Base-by-base conservation (phyloP, 1,139 yeast species). In the Debaryomycetaceae sp. region DNA sequence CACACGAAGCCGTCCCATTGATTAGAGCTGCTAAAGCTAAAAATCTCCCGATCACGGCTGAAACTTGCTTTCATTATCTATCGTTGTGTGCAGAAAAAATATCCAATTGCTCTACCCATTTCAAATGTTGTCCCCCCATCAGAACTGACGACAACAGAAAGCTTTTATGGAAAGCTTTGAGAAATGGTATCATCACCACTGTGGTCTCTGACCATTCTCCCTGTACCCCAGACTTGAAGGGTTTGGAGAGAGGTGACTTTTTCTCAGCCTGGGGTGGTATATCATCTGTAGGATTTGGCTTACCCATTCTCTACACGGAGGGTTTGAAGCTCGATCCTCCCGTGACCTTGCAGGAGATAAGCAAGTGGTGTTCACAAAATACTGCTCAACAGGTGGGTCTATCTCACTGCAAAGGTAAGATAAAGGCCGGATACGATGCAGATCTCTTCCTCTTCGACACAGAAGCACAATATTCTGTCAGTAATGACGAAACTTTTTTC, bases 251-350 rank as follows among this genome's bases (percentile, higher is more conserved):
- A 46, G 97, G 97, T 41, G 96, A 91, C 60, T 91, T 90, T 62
- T 82, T 89, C 62, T 79, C 82, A 40, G 96, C 97, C 2, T 91
- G 97, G 98, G 98, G 97, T 40, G 98, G 97, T n/a, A 89, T 91
- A 42, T 78, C 96, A 2, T 87, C 96, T 1, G 95, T 91, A 24
- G 98, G 98, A 0, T 80, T 90, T 42, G 97, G 97, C 0, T 75
- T 91, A 44, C 87, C 96, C 0, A 76, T 90, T 38, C 66, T 91
- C 46, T 83, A 78, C 74, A 87, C 96, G 1, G 90, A 85, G 55
- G 90, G 91, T 6, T 66, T 68, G 44, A 75, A 78, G 54, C 67
- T 78, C 45, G 48, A 65, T 13, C 80, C 83, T 2, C 82, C 80
- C 17, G 71, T 84, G 14, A 58, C 80, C 0, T 62, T 88, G 14